Evolutionary conservation across 2,329 filamentous ascomycete genomes (phyloP).

Genomic region (Aspergillus novofumigatus): DNA sequence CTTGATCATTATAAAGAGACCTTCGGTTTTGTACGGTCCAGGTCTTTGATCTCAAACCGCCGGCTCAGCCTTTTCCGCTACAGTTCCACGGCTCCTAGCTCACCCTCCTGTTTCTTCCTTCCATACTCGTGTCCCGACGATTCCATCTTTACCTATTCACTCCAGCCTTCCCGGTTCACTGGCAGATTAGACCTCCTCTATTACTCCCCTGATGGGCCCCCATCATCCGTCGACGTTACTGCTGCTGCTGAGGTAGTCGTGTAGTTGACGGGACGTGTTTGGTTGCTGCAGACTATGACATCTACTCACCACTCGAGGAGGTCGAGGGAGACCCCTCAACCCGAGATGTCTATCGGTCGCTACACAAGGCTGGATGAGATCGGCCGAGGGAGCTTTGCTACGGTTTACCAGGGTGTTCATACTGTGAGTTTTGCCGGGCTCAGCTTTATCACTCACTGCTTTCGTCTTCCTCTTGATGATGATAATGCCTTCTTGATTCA

Average conservation of each 20-base stretch:
- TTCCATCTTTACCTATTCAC: slow-evolving; percentile 11
- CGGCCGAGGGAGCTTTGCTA: slow-evolving; percentile 95
- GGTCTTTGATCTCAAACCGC: slow-evolving; percentile 1
- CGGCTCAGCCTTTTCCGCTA: slow-evolving; percentile 4
- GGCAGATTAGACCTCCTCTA: slow-evolving; percentile 7
- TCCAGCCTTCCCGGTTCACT: slow-evolving; percentile 9
- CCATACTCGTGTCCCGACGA: slow-evolving; percentile 9
- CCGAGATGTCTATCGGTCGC: slow-evolving; percentile 58
- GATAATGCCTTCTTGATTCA: not conserved
- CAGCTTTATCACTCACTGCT: not conserved
- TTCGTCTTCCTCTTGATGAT: not conserved
- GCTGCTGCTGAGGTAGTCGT: slow-evolving; percentile 35
- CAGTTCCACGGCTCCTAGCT: slow-evolving; percentile 16
- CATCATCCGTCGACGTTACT: slow-evolving; percentile 19
- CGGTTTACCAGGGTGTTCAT: slow-evolving; percentile 83
- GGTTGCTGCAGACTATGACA: slow-evolving; percentile 29
- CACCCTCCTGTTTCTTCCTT: slow-evolving; percentile 1
- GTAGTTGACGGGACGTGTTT: slow-evolving; percentile 27
- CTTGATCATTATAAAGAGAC: not conserved
- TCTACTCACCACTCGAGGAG: slow-evolving; percentile 40
- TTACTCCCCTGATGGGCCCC: slow-evolving; percentile 33
- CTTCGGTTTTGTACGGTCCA: not conserved
- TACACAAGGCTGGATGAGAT: slow-evolving; percentile 86
- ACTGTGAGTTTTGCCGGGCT: slow-evolving; percentile 56
- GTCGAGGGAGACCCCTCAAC: slow-evolving; percentile 31